Evolutionary conservation across 495 filamentous ascomycete genomes (phyloP).

Genomic region (Hyphodiscus hymeniophilus): DNA sequence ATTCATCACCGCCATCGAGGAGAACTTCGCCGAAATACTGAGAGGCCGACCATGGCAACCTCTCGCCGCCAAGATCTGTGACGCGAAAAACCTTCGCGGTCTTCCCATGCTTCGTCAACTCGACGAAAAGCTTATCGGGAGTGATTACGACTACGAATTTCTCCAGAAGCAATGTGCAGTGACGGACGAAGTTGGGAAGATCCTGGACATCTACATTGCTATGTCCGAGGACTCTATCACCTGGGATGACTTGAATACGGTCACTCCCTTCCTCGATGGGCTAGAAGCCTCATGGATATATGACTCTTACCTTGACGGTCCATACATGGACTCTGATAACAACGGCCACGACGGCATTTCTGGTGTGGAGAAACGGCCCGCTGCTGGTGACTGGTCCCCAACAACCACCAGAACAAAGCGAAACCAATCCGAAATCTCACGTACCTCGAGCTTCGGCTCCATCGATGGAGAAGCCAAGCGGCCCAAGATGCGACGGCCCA

Average conservation of each 20-base stretch:
- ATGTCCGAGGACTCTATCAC: constrained; percentile 40
- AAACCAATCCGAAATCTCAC: constrained; percentile 37
- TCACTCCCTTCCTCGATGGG: constrained; percentile 37
- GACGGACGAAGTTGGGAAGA: constrained; percentile 39
- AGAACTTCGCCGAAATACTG: constrained; percentile 40
- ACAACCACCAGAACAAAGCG: constrained; percentile 27
- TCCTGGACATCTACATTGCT: constrained; percentile 47
- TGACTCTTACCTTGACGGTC: constrained; percentile 37
- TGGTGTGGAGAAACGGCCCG: constrained; percentile 26
- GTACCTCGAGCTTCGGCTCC: constrained; percentile 36
- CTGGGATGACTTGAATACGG: constrained; percentile 33
- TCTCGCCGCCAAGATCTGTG: constrained; percentile 46
- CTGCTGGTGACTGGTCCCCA: constrained; percentile 38
- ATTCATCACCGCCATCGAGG: constrained; percentile 36
- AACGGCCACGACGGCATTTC: constrained; percentile 4
- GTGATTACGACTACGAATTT: constrained; percentile 38
- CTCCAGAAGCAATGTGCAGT: constrained; percentile 40
- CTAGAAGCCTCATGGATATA: constrained; percentile 43
- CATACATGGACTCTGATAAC: constrained; percentile 1
- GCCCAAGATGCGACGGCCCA: constrained; percentile 15
- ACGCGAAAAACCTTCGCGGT: constrained; percentile 42
- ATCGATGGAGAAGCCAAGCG: constrained; percentile 11
- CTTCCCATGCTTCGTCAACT: constrained; percentile 47
- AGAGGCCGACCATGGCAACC: constrained; percentile 43
- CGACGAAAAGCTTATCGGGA: constrained; percentile 28